Conservation (phyloP, 257 asterid genomes). For the Buddleja alternifolia region DNA sequence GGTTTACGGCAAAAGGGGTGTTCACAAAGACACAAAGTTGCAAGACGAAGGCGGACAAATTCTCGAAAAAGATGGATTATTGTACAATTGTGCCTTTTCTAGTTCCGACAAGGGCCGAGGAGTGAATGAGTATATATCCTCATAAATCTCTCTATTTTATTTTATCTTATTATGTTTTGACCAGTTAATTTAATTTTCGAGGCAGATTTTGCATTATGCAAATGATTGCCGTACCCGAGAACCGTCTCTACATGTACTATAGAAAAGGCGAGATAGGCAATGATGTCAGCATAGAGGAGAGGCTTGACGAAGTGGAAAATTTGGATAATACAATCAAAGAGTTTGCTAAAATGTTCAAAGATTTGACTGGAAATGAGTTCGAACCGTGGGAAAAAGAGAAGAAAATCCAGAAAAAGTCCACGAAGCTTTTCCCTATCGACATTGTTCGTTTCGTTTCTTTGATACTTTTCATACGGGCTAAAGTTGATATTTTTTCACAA, state of each 20-base stretch:
- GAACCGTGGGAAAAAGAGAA: constrained; percentile 81
- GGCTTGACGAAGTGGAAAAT: constrained; percentile 58
- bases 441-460: constrained; percentile 37
- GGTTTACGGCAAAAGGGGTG: constrained; percentile 82
- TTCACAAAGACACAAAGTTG: constrained; percentile 78
- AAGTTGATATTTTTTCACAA: no score
- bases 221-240: constrained; percentile 62
- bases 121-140: constrained; percentile 57
- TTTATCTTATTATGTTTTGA: background rate
- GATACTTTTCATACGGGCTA: no score
- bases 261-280: constrained; percentile 70
- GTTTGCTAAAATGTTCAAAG: constrained; percentile 60
- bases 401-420: constrained; percentile 57
- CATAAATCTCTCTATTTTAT: background rate
- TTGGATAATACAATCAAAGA: constrained; percentile 53
- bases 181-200: background rate
- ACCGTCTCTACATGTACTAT: constrained; percentile 63
- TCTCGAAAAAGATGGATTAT: constrained; percentile 68
- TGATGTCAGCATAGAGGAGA: constrained; percentile 47
- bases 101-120: constrained; percentile 47
- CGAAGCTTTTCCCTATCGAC: constrained; percentile 68
- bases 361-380: constrained; percentile 63
- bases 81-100: constrained; percentile 77
- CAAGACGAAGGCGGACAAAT: constrained; percentile 71
- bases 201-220: constrained; percentile 65